Evolutionary conservation across 768 basidiomycete species (phyloP).

Genomic region (Suillus variegatus): DNA sequence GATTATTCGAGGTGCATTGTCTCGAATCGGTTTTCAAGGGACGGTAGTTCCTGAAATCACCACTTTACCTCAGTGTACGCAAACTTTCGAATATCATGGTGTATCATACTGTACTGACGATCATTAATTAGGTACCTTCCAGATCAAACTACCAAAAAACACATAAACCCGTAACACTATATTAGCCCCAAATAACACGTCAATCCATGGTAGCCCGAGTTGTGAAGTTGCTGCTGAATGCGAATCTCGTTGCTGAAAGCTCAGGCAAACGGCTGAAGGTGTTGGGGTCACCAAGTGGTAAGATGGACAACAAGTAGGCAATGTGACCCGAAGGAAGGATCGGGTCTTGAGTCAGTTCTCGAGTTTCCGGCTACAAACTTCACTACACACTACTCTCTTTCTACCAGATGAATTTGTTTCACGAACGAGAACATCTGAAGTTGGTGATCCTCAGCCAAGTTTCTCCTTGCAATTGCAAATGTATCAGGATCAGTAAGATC

Average conservation of each 20-base stretch:
- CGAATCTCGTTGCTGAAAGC: not conserved
- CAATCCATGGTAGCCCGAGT: not conserved
- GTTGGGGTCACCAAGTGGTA: not conserved
- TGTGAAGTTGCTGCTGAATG: not conserved
- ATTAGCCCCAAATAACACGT: not conserved
- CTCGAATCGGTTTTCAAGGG: constrained; percentile 73
- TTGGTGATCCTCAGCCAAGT: not conserved
- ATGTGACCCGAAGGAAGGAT: not conserved
- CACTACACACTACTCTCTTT: not conserved
- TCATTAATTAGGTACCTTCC: constrained; percentile 66
- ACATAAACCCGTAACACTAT: constrained; percentile 26
- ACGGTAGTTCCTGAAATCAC: constrained; percentile 79
- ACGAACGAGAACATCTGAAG: not conserved
- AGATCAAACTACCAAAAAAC: constrained; percentile 76
- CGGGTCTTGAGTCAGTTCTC: not conserved
- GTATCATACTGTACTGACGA: constrained; percentile 2
- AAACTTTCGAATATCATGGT: not conserved
- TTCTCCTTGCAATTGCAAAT: not conserved
- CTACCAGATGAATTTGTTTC: not conserved
- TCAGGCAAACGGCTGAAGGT: not conserved
- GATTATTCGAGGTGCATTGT: constrained; percentile 80
- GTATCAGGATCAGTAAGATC: not conserved
- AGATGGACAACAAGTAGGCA: not conserved
- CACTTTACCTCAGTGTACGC: constrained; percentile 82
- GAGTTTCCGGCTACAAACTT: not conserved